Percentiles rank a stretch among this genome's conserved stretches.
Conservation (phyloP, 331 rosid species). For the Telfairia occidentalis region DNA sequence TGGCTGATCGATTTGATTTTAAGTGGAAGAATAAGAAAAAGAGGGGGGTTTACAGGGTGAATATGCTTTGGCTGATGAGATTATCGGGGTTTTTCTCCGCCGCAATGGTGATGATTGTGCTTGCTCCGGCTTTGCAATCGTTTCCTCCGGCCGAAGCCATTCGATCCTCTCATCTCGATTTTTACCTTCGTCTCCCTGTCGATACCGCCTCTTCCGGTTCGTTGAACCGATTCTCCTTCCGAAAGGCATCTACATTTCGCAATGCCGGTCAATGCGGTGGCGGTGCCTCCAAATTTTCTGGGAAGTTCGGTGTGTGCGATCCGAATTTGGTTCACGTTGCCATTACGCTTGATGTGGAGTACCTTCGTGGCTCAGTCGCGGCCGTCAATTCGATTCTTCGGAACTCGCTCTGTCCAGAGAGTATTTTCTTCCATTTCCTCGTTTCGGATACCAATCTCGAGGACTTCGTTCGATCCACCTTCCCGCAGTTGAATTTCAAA, state of each 20-base stretch:
- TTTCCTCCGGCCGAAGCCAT: conserved; percentile 84
- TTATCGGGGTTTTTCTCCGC: conserved; percentile 62
- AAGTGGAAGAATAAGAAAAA: conserved; percentile 23
- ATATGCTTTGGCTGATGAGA: conserved; percentile 54
- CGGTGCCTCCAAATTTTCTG: conserved; percentile 1
- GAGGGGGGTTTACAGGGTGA: conserved; percentile 11
- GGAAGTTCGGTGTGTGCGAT: conserved; percentile 36
- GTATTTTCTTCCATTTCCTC: conserved; percentile 70
- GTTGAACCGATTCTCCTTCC: conserved; percentile 34
- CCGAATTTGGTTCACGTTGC: conserved; percentile 72
- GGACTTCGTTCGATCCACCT: conserved; percentile 32
- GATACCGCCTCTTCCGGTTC: conserved; percentile 3
- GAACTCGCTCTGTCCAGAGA: conserved; percentile 63
- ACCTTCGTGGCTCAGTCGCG: conserved; percentile 85
- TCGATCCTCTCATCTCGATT: conserved; percentile 53
- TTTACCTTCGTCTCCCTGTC: conserved; percentile 28
- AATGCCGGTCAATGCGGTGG: conserved; percentile 55
- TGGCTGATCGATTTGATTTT: conserved; percentile 32
- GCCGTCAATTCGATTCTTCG: conserved; percentile 75
- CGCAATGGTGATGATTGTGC: conserved; percentile 53
- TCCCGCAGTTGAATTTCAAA: conserved; percentile 55
- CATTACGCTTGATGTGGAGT: conserved; percentile 68
- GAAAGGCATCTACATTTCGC: conserved; percentile 43
- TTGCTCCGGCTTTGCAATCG: conserved; percentile 77
- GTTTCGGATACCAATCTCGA: conserved; percentile 48